These are phyloP conservation scores for Macrophomina tecta DNA, from an alignment of 2,329 filamentous ascomycete species.

Conservation along the genomic window DNA sequence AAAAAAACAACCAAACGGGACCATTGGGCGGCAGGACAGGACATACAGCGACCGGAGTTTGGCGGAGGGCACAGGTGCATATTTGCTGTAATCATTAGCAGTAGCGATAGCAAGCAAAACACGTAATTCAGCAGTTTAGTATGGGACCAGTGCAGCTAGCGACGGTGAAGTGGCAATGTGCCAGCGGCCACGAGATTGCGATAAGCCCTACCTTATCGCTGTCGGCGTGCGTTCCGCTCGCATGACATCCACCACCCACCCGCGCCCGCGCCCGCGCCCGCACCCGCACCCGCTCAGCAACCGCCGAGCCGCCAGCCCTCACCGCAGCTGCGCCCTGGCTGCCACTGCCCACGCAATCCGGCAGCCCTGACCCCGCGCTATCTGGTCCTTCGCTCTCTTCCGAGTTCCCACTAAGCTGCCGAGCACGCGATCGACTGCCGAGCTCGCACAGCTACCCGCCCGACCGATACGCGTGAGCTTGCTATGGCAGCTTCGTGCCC, in stretches of 20 bases:
- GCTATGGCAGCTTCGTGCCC: conserved; percentile 15
- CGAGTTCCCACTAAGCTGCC: neutral
- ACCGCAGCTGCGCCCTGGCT: conserved; percentile 19
- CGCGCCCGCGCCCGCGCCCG: neutral
- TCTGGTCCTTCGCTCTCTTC: neutral
- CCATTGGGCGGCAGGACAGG: conserved; percentile 11
- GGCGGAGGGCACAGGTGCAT: conserved; percentile 11
- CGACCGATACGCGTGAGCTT: conserved; percentile 12
- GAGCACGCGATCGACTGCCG: neutral
- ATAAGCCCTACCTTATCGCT: conserved; percentile 15
- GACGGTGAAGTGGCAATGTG: neutral
- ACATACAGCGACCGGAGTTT: conserved; percentile 21
- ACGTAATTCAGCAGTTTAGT: conserved; percentile 20
- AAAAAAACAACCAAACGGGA: neutral
- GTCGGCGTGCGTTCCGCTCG: conserved; percentile 3
- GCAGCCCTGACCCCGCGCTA: neutral
- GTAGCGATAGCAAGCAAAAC: conserved; percentile 12
- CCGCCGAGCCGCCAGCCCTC: conserved; percentile 11
- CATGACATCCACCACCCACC: conserved; percentile 14
- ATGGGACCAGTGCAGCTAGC: neutral
- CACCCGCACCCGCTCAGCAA: neutral
- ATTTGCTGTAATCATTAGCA: conserved; percentile 16
- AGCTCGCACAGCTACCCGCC: conserved; percentile 1
- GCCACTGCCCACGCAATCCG: conserved; percentile 6
- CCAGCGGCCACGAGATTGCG: conserved; percentile 10